Percentiles rank a stretch among this genome's conserved stretches.
Evolutionary conservation across 805 yeast species (phyloP).

Genomic region (Zygosaccharomyces gambellarensis): DNA sequence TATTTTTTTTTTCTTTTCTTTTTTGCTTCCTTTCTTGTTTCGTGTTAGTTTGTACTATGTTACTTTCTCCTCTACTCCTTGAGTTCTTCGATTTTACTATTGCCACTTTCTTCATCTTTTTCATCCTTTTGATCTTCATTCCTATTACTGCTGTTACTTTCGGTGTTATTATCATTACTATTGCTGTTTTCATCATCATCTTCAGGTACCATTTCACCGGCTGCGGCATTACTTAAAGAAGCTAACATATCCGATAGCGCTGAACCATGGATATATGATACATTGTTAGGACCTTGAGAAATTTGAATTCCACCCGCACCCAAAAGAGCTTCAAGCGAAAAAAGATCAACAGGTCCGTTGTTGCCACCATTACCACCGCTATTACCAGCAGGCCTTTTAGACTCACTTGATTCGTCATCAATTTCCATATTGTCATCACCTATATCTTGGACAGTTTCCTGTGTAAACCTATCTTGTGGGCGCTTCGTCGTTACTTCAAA

Average conservation of each 20-base stretch:
- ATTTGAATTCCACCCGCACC: slow-evolving; percentile 31
- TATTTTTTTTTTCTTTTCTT: not conserved
- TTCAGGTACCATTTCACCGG: slow-evolving; percentile 33
- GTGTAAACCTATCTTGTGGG: slow-evolving; percentile 25
- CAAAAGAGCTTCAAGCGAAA: slow-evolving; percentile 30
- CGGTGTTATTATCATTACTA: slow-evolving; percentile 7
- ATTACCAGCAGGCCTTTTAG: slow-evolving; percentile 9
- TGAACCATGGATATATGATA: slow-evolving; percentile 58
- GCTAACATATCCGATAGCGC: slow-evolving; percentile 61
- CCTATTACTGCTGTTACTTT: not conserved
- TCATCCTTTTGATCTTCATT: slow-evolving; percentile 1
- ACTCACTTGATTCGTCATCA: slow-evolving; percentile 17
- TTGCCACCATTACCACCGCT: slow-evolving; percentile 1
- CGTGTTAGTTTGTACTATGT: not conserved
- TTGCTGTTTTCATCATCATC: slow-evolving; percentile 29
- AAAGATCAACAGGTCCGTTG: slow-evolving; percentile 24
- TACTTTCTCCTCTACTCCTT: slow-evolving; percentile 6
- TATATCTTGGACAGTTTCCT: slow-evolving; percentile 7
- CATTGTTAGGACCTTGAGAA: slow-evolving; percentile 50
- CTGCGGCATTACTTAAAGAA: slow-evolving; percentile 39
- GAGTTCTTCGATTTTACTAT: slow-evolving; percentile 16
- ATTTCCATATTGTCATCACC: slow-evolving; percentile 23
- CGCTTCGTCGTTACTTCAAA: slow-evolving; percentile 35
- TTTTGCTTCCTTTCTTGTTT: not conserved
- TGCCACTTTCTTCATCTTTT: slow-evolving; percentile 1